Percentiles rank a stretch among this genome's conserved stretches.
Evolutionary conservation across 306 rosid species (phyloP).

Genomic region (Adenanthera pavonina): DNA sequence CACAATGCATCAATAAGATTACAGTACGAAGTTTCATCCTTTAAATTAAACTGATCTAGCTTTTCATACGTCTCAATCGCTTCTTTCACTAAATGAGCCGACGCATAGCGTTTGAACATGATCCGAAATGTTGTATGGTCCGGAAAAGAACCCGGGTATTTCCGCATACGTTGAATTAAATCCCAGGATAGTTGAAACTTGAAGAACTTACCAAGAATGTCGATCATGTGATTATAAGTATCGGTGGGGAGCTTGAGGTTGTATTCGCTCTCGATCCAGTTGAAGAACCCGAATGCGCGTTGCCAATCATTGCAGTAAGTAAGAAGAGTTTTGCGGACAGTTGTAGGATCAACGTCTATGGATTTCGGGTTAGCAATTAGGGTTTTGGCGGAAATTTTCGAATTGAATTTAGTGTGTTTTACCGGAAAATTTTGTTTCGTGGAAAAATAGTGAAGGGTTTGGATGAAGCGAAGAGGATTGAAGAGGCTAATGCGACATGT

Average conservation of each 20-base stretch:
- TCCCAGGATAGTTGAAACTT: conserved; percentile 73
- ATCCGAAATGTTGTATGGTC: conserved; percentile 76
- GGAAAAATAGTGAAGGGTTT: conserved; percentile 21
- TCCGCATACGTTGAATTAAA: conserved; percentile 63
- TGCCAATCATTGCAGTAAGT: conserved; percentile 82
- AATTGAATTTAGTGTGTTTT: background rate
- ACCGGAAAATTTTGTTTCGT: background rate
- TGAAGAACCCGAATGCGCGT: conserved; percentile 79
- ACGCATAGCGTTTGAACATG: conserved; percentile 71
- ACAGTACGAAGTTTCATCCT: conserved; percentile 67
- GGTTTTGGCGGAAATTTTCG: background rate
- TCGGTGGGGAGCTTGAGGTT: conserved; percentile 64
- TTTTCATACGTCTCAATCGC: conserved; percentile 64
- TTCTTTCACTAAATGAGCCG: conserved; percentile 71
- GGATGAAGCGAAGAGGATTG: conserved; percentile 26
- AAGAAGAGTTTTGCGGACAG: conserved; percentile 60
- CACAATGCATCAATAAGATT: conserved; percentile 81
- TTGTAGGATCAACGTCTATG: conserved; percentile 41
- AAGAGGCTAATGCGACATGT: conserved; percentile 31
- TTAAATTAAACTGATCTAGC: conserved; percentile 62
- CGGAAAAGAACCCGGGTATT: conserved; percentile 54
- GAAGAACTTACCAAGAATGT: conserved; percentile 81
- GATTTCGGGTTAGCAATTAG: background rate
- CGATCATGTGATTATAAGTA: conserved; percentile 67
- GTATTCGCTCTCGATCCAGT: conserved; percentile 58